Base-by-base conservation (phyloP, 2,329 filamentous ascomycete species). In the Botrytis galanthina region DNA sequence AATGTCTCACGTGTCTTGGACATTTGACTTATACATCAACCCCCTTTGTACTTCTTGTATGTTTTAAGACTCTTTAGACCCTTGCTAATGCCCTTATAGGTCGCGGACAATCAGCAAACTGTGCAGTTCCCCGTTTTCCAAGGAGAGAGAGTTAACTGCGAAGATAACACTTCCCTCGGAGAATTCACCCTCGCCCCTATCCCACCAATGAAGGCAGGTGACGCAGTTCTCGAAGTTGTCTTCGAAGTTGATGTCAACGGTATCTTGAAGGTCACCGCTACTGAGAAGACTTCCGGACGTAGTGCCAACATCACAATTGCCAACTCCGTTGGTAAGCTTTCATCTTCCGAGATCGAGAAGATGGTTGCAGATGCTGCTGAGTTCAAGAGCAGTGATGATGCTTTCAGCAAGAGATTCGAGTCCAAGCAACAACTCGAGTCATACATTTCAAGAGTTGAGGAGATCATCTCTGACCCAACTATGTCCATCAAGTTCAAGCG, bases 181-280 rank as follows among this genome's bases (percentile, higher is more conserved):
- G 96, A 98, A 86, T 99, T 98, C 86, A 98, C 95, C 74, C 88
- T 99, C 76, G 92, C 94, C 79, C 96, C 95, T 63, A 91, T 91
- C 78, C 89, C 95, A 88, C 85, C 95, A 87, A 91, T 97, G 94
- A 75, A 75, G 60, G 72, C 74, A 87, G 73, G 96, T 84, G 96
- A 99, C 83, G 93, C 96, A 80, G 95, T 97, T 78, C 92, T 99
- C 63, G 96, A 99, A 87, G 93, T 95, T 80, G 94, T 98, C 84
- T 98, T 99, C 86, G 96, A 99, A 88, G 96, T 99, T 82, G 96
- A 99, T 80, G 96, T 98, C 89, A 99, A 99, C 89, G 96, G 96
- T 92, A 97, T 98, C 84, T 92, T 99, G 79, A 99, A 99, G 91
- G 96, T 98, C 82, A 98, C 95, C 77, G 96, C 96, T 79, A 98